These are phyloP conservation scores for Choiromyces venosus DNA, from an alignment of 495 filamentous ascomycete genomes.

Conservation along the genomic window DNA sequence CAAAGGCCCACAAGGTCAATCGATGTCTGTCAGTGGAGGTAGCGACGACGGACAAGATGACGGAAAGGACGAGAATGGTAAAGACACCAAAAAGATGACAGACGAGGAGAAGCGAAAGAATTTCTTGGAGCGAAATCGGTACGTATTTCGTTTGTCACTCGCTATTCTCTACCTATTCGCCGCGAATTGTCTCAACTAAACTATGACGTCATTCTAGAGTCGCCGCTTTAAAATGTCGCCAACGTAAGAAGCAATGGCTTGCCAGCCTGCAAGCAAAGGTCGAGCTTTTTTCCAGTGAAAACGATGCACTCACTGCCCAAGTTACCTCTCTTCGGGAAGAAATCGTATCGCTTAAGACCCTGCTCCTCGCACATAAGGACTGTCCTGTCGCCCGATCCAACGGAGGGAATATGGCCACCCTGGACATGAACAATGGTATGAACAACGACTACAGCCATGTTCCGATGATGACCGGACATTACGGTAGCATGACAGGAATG, in stretches of 20 bases:
- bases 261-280: constrained; percentile 93
- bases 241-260: constrained; percentile 98
- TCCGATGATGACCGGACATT: constrained; percentile 31
- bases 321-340: constrained; percentile 84
- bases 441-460: constrained; percentile 21
- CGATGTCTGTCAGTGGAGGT: constrained; percentile 42
- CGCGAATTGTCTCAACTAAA: constrained; percentile 10
- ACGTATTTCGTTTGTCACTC: constrained; percentile 43
- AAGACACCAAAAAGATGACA: constrained; percentile 82
- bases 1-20: constrained; percentile 55
- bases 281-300: constrained; percentile 83
- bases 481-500: constrained; percentile 28
- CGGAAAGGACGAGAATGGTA: constrained; percentile 54
- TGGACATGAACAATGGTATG: constrained; percentile 29
- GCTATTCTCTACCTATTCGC: neutral
- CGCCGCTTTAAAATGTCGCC: constrained; percentile 91
- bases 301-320: constrained; percentile 76
- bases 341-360: constrained; percentile 88
- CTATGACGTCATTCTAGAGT: constrained; percentile 55
- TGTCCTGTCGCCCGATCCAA: constrained; percentile 88
- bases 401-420: constrained; percentile 54
- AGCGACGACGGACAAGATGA: constrained; percentile 48
- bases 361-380: constrained; percentile 92
- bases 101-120: constrained; percentile 98
- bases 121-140: constrained; percentile 95